These are phyloP conservation scores for Sporothrix humicola DNA, from an alignment of 2,329 filamentous ascomycete genomes.

Conservation along the genomic window DNA sequence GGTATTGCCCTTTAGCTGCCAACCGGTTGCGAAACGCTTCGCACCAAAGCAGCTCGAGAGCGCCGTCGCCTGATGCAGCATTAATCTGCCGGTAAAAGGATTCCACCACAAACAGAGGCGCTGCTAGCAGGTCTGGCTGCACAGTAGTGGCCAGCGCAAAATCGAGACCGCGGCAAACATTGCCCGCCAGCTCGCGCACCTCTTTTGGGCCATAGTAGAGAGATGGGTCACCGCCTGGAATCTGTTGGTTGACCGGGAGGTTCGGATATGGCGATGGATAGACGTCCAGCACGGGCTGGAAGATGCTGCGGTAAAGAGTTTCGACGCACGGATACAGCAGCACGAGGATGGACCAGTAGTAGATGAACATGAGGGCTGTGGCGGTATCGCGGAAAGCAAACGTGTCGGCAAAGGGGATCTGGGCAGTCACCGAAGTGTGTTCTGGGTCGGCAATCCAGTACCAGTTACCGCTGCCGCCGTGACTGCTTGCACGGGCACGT, in stretches of 20 bases:
- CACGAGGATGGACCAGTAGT: constrained; percentile 61
- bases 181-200: constrained; percentile 53
- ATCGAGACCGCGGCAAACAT: constrained; percentile 59
- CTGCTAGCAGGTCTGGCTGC: constrained; percentile 55
- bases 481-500: constrained; percentile 34
- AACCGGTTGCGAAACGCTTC: constrained; percentile 52
- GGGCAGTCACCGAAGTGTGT: constrained; percentile 40
- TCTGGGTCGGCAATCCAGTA: constrained; percentile 50
- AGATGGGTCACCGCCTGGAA: constrained; percentile 47
- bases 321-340: constrained; percentile 57
- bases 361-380: constrained; percentile 55
- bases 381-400: constrained; percentile 54
- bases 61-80: constrained; percentile 48
- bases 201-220: constrained; percentile 42
- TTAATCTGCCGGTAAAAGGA: constrained; percentile 52
- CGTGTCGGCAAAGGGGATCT: constrained; percentile 53
- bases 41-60: constrained; percentile 57
- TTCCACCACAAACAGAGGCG: constrained; percentile 52
- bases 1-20: constrained; percentile 49
- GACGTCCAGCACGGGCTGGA: constrained; percentile 51
- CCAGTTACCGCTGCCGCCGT: constrained; percentile 15
- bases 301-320: constrained; percentile 52
- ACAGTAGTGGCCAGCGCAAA: constrained; percentile 51
- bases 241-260: constrained; percentile 44
- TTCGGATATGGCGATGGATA: constrained; percentile 50